These are phyloP conservation scores for Aspergillus sp. DNA, from an alignment of 2,329 filamentous ascomycete genomes.

Conservation along the genomic window DNA sequence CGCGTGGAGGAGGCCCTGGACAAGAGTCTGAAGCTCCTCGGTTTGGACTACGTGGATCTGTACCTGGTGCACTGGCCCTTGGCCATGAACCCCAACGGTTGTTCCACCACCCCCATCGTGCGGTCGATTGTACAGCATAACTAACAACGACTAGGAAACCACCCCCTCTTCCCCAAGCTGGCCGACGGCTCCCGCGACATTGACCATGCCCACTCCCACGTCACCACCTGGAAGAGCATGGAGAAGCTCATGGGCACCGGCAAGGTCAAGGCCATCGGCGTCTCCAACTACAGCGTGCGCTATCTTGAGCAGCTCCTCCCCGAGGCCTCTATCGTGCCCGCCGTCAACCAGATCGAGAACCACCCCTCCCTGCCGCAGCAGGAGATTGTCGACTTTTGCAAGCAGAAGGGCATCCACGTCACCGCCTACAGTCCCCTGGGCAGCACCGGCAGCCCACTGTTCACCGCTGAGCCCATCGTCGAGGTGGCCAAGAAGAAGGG, in stretches of 20 bases:
- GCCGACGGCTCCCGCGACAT: constrained; percentile 73
- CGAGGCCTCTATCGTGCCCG: constrained; percentile 62
- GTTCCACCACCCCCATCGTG: not conserved
- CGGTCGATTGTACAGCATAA: not conserved
- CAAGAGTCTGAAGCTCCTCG: constrained; percentile 69
- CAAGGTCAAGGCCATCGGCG: constrained; percentile 57
- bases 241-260: constrained; percentile 55
- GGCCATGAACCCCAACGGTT: constrained; percentile 71
- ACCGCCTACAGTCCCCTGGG: constrained; percentile 51
- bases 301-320: constrained; percentile 54
- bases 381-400: constrained; percentile 52
- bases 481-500: constrained; percentile 40
- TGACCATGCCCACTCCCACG: constrained; percentile 64
- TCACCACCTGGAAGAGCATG: constrained; percentile 73
- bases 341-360: constrained; percentile 77
- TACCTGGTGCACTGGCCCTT: constrained; percentile 83
- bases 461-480: constrained; percentile 41
- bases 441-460: constrained; percentile 42
- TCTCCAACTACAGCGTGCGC: constrained; percentile 57
- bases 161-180: constrained; percentile 64
- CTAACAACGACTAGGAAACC: constrained; percentile 26
- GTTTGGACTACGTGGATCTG: constrained; percentile 77
- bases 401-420: constrained; percentile 49
- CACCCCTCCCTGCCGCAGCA: constrained; percentile 66
- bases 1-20: constrained; percentile 67